Percentiles rank a stretch among this genome's conserved stretches.
These are phyloP conservation scores for Mrakia hoshinonis DNA, from an alignment of 768 basidiomycete genomes.

Conservation along the genomic window DNA sequence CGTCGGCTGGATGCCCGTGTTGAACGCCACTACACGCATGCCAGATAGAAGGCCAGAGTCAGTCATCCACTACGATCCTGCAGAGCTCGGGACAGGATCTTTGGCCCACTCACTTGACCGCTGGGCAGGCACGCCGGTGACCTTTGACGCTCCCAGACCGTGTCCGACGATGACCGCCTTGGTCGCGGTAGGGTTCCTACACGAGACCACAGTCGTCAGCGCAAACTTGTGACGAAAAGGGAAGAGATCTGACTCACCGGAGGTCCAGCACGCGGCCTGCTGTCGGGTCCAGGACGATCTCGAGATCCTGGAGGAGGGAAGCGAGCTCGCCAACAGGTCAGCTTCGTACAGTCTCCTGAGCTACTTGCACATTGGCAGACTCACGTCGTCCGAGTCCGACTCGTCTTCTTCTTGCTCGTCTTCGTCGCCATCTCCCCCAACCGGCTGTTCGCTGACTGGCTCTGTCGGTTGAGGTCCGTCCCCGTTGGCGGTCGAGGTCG, in stretches of 20 bases:
- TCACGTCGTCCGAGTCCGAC: constrained; percentile 47
- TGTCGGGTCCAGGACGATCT: constrained; percentile 76
- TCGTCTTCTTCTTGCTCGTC: constrained; percentile 38
- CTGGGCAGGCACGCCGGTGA: neutral
- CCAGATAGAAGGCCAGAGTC: neutral
- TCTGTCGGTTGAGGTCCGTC: neutral
- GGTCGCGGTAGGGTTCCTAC: constrained; percentile 9
- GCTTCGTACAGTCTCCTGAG: neutral
- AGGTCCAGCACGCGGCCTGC: constrained; percentile 43
- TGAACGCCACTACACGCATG: neutral
- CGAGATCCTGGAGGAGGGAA: constrained; percentile 55
- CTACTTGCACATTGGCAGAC: constrained; percentile 39
- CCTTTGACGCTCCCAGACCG: constrained; percentile 24
- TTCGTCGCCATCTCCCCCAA: constrained; percentile 46
- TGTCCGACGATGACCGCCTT: constrained; percentile 26
- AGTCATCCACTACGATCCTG: no score
- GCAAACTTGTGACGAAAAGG: neutral
- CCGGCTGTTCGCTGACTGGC: constrained; percentile 28
- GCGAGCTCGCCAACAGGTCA: neutral
- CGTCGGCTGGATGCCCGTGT: constrained; percentile 32
- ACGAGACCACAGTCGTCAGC: neutral
- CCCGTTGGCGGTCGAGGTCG: constrained; percentile 3
- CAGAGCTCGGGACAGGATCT: no score
- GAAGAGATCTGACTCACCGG: constrained; percentile 32
- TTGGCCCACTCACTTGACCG: constrained; percentile 9